A percentile compares a stretch with the other conserved stretches of the same genome.
These are phyloP conservation scores for Coniella vitis DNA, from an alignment of 2,329 filamentous ascomycete genomes.

Conservation along the genomic window DNA sequence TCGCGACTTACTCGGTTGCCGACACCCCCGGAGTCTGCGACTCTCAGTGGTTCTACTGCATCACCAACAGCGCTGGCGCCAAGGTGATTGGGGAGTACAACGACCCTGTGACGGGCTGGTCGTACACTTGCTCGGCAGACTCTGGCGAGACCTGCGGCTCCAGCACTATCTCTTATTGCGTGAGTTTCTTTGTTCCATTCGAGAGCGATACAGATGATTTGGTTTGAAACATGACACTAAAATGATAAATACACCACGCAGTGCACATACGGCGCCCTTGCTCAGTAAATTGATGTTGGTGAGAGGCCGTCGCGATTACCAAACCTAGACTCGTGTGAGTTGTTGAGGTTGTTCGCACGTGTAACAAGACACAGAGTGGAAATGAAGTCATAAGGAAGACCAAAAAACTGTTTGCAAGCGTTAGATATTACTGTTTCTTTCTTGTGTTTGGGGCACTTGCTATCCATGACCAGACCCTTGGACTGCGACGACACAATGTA, in stretches of 20 bases:
- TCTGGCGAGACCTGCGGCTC: conserved; percentile 5
- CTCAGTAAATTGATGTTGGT: not conserved
- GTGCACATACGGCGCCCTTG: not conserved
- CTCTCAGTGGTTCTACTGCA: conserved; percentile 9
- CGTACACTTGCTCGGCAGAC: conserved; percentile 7
- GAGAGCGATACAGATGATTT: too few relatives aligned
- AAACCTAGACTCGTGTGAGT: too few relatives aligned
- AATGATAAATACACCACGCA: not conserved
- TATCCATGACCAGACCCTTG: too few relatives aligned
- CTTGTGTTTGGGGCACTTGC: too few relatives aligned
- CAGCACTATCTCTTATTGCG: conserved; percentile 5
- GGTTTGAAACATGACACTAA: too few relatives aligned
- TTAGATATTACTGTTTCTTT: too few relatives aligned
- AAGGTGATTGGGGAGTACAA: conserved; percentile 3
- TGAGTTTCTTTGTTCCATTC: not conserved
- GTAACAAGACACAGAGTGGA: too few relatives aligned
- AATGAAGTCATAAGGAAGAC: too few relatives aligned
- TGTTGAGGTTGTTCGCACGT: too few relatives aligned
- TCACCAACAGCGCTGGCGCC: conserved; percentile 2
- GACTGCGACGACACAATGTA: too few relatives aligned
- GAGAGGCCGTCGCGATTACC: too few relatives aligned
- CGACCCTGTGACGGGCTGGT: conserved; percentile 7
- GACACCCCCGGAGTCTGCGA: conserved; percentile 1
- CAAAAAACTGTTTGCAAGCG: too few relatives aligned
- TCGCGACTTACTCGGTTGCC: conserved; percentile 2